Base-by-base conservation (phyloP, 1,284 basidiomycete genomes). In the Schizophyllum commune region DNA sequence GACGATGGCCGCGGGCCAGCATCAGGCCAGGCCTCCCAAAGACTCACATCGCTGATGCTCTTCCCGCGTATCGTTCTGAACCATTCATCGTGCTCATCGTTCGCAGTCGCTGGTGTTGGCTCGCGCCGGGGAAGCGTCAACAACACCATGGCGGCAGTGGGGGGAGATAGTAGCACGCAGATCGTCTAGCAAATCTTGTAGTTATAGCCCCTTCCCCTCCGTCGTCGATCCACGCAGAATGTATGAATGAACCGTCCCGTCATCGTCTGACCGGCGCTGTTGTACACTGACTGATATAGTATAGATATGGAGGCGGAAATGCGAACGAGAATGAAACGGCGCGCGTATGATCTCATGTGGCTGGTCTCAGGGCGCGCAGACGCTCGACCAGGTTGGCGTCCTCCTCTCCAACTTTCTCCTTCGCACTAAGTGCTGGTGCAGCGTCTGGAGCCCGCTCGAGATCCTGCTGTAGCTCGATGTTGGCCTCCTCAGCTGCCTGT, bases 401-500 rank as follows among this genome's bases (percentile, higher is more conserved):
- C 72, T 95, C 91, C 70, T 92, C 88, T 15, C 82, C 76, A 62
- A 87, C 71, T 61, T 80, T 80, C 67, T 89, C 85, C 65, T 81
- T 78, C 55, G 72, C 65, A 21, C 20, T 55, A 4, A 88, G 69
- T 64, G 89, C 85, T 1, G 83, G 73, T 6, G 87, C 79, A 52
- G 75, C 71, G 32, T 76, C 73, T 32, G 86, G 71, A 70, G 89
- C 82, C 71, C 87, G 83, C 64, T 86, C 39, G 52, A 98, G 82
- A 70, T 94, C 93, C 63, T 98, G 96, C 71, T 95, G 89, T 54
- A 98, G 77, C 74, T 99, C 95, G 66, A 99, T 91, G 64, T 98
- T 93, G 34, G 95, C 95, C 75, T 99, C 94, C 72, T 99, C 97
- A 1, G 97, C 97, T 17, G 94, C 95, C 75, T 95, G 94, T 64